Base-by-base conservation (phyloP, 768 basidiomycete species). In the Suillus subalutaceus region DNA sequence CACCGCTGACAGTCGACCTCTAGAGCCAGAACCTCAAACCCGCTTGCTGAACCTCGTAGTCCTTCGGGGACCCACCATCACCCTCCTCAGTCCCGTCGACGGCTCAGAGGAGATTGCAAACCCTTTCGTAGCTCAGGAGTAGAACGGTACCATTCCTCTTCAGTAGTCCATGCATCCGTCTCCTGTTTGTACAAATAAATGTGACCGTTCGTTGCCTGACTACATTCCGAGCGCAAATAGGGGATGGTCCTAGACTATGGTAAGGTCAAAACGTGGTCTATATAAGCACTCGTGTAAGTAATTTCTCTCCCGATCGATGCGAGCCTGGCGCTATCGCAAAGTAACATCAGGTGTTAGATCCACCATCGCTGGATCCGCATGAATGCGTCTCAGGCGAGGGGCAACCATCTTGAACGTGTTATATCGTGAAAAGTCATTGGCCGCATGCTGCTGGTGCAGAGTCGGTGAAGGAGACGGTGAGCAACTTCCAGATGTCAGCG, bases 91-190 rank as follows among this genome's bases (percentile, higher is more conserved):
- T 74, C 97, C 97, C 3, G 92, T 96, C 15, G 97, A 99, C 70
- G 97, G 97, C 64, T 95, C 88, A 65, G 95, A 96, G 77, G 94
- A 96, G 77, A 96, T 97, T 64, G 89, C 90, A 16, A 96, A 97
- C 77, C 94, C 94, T 3, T 97, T 97, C 81, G 70, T 86, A 60
- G 82, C 85, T 5, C 89, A 90, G 73, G 92, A 93, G 72, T 90
- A 60, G 63, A 77, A 35, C 15, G 6, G 52, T 9, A 32, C 41
- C 16, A 23, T 56, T 56, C n/a, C n/a, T 23, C 37, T 55, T 41
- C 15, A 30, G 9, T 30, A 43, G 59, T 32, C 43, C 59, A 44
- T 38, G 18, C 37, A 63, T 56, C 62, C 58, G 18, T 61, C 35
- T 46, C 37, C 43, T 56, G n/a, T 65, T 40, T 43, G 32, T 46